These are phyloP conservation scores for Turritis glabra DNA, from an alignment of 345 rosid genomes.

Conservation along the genomic window DNA sequence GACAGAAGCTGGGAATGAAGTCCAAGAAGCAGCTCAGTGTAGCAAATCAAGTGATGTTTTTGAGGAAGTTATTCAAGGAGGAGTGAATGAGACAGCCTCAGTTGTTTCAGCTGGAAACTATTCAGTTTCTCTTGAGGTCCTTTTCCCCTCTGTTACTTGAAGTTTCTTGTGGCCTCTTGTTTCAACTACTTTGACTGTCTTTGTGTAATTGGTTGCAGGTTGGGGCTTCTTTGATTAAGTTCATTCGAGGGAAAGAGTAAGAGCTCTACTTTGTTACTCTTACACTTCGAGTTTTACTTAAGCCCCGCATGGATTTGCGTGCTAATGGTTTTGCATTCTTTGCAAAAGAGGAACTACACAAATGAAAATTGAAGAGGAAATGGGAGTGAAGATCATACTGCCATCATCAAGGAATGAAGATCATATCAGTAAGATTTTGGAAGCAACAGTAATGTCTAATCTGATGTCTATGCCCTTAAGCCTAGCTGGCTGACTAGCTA, in stretches of 20 bases:
- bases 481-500: not conserved
- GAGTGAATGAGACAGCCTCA: conserved; percentile 15
- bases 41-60: conserved; percentile 42
- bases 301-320: not conserved
- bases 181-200: not conserved
- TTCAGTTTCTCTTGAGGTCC: conserved; percentile 65
- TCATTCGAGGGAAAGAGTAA: conserved; percentile 78
- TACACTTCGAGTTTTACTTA: conserved; percentile 12
- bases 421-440: conserved; percentile 56
- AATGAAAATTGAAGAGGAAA: conserved; percentile 71
- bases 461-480: not conserved
- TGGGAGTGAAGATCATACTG: conserved; percentile 68
- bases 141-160: not conserved
- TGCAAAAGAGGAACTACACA: conserved; percentile 62
- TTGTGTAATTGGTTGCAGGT: conserved; percentile 47
- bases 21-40: conserved; percentile 36
- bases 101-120: conserved; percentile 45
- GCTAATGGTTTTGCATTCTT: conserved; percentile 25
- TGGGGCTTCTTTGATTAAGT: conserved; percentile 77
- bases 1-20: conserved; percentile 45
- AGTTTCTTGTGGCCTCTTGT: conserved; percentile 1
- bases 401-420: conserved; percentile 71
- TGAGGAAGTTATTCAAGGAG: conserved; percentile 30
- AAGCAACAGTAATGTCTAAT: not conserved
- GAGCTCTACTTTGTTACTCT: conserved; percentile 31